Base-by-base conservation (phyloP, 2,329 filamentous ascomycete genomes). In the Trichoderma lentiforme region DNA sequence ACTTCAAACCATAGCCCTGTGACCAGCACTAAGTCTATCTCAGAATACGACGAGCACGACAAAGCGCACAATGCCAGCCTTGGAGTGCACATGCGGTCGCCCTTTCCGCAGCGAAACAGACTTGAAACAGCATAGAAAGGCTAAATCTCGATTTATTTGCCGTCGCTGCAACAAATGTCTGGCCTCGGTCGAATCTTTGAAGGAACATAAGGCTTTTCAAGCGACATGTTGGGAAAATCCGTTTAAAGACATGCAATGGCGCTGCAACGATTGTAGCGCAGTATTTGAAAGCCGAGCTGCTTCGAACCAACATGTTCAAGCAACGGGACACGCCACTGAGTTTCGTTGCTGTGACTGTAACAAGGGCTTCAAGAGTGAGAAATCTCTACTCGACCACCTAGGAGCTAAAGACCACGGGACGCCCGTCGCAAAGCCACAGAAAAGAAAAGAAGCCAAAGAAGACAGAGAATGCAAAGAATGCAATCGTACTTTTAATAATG, bases 341-440 rank as follows among this genome's bases (percentile, higher is more conserved):
- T 72, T 73, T 43, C 32, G 39, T 9, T 73, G 72, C 56, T 72
- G 63, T 36, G 72, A 73, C 39, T 73, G 72, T 51, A 32, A 60
- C 21, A 39, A 26, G 24, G 34, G 11, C 3, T 73, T 73, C 39
- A 30, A 36, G 32, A 62, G 15, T 28, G 8, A 21, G 6, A 6
- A 34, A 3, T 61, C 64, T n/a, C n/a, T 73, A 18, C n/a, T 60
- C 7, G 6, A 43, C 12, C 72, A 73, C 43, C 15, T 61, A 2
- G 47, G 14, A 15, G 24, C 62, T 11, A 67, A 61, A 15, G 2
- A 51, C 14, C 72, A 73, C 8, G 36, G 26, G 39, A 24, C n/a
- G 32, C 56, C 36, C 4, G 26, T 24, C 28, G 15, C 14, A 14
- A 34, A 5, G 24, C 39, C 24, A 5, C 34, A 39, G 21, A 7